Conservation (phyloP, 2,329 filamentous ascomycete genomes). For the Nemania bipapillata region DNA sequence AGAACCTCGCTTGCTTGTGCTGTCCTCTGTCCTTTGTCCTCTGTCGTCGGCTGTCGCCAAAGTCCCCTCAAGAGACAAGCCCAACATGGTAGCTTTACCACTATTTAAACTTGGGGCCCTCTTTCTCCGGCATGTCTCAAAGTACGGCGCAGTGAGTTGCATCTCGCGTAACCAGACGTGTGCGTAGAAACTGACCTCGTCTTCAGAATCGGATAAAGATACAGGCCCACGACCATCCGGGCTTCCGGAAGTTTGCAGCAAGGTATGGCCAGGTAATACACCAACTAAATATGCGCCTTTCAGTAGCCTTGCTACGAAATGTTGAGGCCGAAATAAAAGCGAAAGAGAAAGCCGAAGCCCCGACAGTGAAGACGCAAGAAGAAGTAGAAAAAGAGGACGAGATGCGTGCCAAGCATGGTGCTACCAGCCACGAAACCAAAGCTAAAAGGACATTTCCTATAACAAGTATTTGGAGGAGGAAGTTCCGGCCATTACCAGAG, state of each 20-base stretch:
- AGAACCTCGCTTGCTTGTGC: background rate
- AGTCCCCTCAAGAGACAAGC: slow-evolving; percentile 6
- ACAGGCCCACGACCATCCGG: slow-evolving; percentile 72
- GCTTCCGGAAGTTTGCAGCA: slow-evolving; percentile 70
- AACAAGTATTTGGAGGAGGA: slow-evolving; percentile 69
- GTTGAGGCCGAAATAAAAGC: slow-evolving; percentile 66
- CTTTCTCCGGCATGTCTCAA: slow-evolving; percentile 73
- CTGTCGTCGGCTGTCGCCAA: slow-evolving; percentile 2
- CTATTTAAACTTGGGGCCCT: slow-evolving; percentile 74
- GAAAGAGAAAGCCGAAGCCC: slow-evolving; percentile 70
- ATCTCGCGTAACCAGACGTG: background rate
- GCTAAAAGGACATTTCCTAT: slow-evolving; percentile 48
- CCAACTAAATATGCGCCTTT: slow-evolving; percentile 73
- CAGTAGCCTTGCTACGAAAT: slow-evolving; percentile 69
- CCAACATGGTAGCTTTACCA: slow-evolving; percentile 70
- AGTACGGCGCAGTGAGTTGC: slow-evolving; percentile 72
- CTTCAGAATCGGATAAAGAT: slow-evolving; percentile 71
- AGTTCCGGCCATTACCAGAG: slow-evolving; percentile 72
- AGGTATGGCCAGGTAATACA: slow-evolving; percentile 72
- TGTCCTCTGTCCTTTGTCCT: no score
- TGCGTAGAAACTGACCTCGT: slow-evolving; percentile 25
- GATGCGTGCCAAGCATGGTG: slow-evolving; percentile 56
- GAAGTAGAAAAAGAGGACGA: slow-evolving; percentile 67
- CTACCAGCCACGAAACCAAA: slow-evolving; percentile 50
- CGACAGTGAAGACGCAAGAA: slow-evolving; percentile 73